Evolutionary conservation across 192 early-diverging fungal species (phyloP).

Genomic region (Coemansia sp.): DNA sequence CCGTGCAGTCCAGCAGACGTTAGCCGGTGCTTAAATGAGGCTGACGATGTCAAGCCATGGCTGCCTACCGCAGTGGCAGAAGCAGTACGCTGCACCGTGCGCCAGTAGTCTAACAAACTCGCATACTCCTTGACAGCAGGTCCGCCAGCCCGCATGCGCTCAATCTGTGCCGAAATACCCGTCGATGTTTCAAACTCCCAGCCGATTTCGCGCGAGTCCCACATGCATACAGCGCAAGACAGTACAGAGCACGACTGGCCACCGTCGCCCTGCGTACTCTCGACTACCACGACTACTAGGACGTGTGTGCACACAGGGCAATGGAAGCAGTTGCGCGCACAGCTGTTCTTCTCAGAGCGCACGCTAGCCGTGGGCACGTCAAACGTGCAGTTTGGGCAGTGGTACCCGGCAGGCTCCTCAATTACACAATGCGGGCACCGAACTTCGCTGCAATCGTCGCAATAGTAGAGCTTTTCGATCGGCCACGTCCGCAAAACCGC

Average conservation of each 20-base stretch:
- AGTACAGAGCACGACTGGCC: slow-evolving; percentile 64
- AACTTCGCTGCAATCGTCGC: slow-evolving; percentile 79
- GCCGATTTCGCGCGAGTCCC: slow-evolving; percentile 91
- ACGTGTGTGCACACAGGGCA: slow-evolving; percentile 85
- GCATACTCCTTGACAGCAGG: slow-evolving; percentile 78
- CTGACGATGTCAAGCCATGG: background rate
- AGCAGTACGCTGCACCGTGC: slow-evolving; percentile 63
- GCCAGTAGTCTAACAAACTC: slow-evolving; percentile 80
- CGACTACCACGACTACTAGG: slow-evolving; percentile 66
- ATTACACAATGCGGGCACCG: slow-evolving; percentile 79
- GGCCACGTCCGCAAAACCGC: slow-evolving; percentile 46
- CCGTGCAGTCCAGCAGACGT: background rate
- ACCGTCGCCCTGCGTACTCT: slow-evolving; percentile 4
- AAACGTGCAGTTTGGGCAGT: slow-evolving; percentile 96
- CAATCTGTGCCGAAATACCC: slow-evolving; percentile 85
- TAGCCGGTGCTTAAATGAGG: slow-evolving; percentile 31
- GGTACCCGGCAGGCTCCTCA: slow-evolving; percentile 85
- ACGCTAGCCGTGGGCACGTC: slow-evolving; percentile 94
- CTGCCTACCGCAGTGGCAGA: slow-evolving; percentile 7
- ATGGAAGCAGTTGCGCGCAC: slow-evolving; percentile 90
- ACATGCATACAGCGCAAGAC: slow-evolving; percentile 82
- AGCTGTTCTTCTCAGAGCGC: slow-evolving; percentile 93
- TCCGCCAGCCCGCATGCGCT: slow-evolving; percentile 69
- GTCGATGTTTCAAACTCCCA: slow-evolving; percentile 92
- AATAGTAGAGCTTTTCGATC: slow-evolving; percentile 78